These are phyloP conservation scores for Eimeria nieschulzi DNA, from an alignment of 169 alveolate species.

Conservation along the genomic window DNA sequence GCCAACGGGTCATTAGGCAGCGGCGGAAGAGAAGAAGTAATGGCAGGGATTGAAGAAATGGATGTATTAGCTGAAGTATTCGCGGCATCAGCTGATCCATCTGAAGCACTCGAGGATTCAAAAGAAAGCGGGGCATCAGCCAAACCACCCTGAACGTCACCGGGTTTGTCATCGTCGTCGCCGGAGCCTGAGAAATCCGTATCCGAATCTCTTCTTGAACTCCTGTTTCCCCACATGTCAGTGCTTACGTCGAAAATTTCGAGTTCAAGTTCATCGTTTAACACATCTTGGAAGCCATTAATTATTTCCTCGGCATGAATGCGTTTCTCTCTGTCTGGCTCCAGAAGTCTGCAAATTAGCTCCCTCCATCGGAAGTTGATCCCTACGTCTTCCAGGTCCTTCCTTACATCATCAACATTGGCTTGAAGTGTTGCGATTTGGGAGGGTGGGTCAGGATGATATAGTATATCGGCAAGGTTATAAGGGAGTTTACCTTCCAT, in stretches of 20 bases:
- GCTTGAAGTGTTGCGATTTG: neutral
- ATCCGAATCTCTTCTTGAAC: too few species aligned
- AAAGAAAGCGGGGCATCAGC: too few species aligned
- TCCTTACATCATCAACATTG: neutral
- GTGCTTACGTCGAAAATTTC: neutral
- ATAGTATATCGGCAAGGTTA: neutral
- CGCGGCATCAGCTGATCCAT: too few species aligned
- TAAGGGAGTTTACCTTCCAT: constrained; percentile 39
- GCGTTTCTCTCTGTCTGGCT: neutral
- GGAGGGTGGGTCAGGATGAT: neutral
- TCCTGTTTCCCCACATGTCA: too few species aligned
- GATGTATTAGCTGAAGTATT: too few species aligned
- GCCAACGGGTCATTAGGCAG: too few species aligned
- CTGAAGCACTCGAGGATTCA: too few species aligned
- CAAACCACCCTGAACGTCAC: too few species aligned
- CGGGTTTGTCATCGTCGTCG: too few species aligned
- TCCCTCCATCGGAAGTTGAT: neutral
- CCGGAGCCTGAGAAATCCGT: too few species aligned
- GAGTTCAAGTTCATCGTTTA: neutral
- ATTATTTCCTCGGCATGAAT: constrained; percentile 5
- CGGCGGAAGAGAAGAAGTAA: too few species aligned
- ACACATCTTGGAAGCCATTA: neutral
- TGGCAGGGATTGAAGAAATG: too few species aligned
- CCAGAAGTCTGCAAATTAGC: neutral
- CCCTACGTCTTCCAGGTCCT: neutral